Percentiles rank a stretch among this genome's conserved stretches.
Conservation (phyloP, 371 early-diverging fungal species). For the Lichtheimia ornata region DNA sequence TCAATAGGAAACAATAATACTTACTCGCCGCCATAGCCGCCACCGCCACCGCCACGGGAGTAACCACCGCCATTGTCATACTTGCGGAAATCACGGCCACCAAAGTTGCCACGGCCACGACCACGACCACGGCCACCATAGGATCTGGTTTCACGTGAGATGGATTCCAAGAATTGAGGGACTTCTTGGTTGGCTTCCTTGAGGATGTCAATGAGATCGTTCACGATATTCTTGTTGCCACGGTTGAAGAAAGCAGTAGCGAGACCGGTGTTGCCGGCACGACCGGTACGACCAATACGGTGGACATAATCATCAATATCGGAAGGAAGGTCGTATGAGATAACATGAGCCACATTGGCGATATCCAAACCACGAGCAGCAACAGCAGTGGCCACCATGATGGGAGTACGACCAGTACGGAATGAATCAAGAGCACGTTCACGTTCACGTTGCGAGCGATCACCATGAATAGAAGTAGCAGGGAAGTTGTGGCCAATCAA, state of each 20-base stretch:
- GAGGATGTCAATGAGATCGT: constrained; percentile 86
- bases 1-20: constrained; percentile 5
- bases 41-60: constrained; percentile 20
- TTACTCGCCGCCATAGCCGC: constrained; percentile 31
- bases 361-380: constrained; percentile 99
- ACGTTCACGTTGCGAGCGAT: constrained; percentile 95
- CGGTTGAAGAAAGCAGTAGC: constrained; percentile 98
- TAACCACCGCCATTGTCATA: constrained; percentile 13
- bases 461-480: constrained; percentile 97
- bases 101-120: constrained; percentile 57
- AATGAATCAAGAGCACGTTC: constrained; percentile 92
- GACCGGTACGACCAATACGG: constrained; percentile 98
- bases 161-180: constrained; percentile 68
- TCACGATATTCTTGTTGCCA: constrained; percentile 87
- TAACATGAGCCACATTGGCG: constrained; percentile 87
- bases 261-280: constrained; percentile 89
- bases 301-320: constrained; percentile 97
- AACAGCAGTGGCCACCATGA: constrained; percentile 99
- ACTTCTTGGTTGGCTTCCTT: constrained; percentile 53
- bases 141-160: constrained; percentile 55
- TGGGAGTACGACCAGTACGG: constrained; percentile 87
- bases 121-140: constrained; percentile 67
- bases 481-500: constrained; percentile 78
- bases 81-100: constrained; percentile 52
- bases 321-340: constrained; percentile 94